phyloP scores from a whole-genome alignment of 1,284 basidiomycete species.

The Phlebopus sp. region DNA sequence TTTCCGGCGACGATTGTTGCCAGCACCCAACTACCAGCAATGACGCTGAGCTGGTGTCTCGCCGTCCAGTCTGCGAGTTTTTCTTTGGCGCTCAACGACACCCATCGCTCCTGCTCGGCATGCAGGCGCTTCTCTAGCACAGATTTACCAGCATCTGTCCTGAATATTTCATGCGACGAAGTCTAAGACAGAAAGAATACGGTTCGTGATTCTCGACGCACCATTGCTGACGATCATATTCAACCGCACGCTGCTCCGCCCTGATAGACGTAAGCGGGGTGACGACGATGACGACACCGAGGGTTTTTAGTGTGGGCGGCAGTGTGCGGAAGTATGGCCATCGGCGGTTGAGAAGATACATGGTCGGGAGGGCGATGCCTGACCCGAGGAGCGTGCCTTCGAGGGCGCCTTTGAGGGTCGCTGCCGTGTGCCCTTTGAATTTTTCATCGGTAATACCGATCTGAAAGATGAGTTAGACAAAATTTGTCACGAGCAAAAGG shows the following conservation, averaged over 20 bases:
- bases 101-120: constrained; percentile 57
- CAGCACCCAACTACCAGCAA: constrained; percentile 78
- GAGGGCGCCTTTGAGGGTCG: constrained; percentile 57
- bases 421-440: constrained; percentile 49
- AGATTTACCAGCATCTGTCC: constrained; percentile 58
- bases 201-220: constrained; percentile 30
- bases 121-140: constrained; percentile 56
- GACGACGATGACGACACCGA: constrained; percentile 66
- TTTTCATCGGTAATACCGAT: constrained; percentile 42
- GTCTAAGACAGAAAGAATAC: neutral
- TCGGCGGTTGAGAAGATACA: constrained; percentile 55
- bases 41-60: constrained; percentile 77
- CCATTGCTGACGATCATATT: constrained; percentile 74
- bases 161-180: constrained; percentile 24
- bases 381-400: constrained; percentile 60
- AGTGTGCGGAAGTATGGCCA: constrained; percentile 66
- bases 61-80: constrained; percentile 73
- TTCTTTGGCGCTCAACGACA: constrained; percentile 50
- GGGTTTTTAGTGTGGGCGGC: constrained; percentile 72
- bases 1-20: constrained; percentile 71
- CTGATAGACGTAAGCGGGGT: constrained; percentile 72
- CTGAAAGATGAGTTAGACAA: constrained; percentile 26
- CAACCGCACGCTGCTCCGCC: constrained; percentile 76
- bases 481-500: too few relatives aligned
- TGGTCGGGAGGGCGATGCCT: constrained; percentile 51